Percentiles rank a stretch among this genome's conserved stretches.
These are phyloP conservation scores for Cornus florida DNA, from an alignment of 148 eudicot species.

Conservation along the genomic window DNA sequence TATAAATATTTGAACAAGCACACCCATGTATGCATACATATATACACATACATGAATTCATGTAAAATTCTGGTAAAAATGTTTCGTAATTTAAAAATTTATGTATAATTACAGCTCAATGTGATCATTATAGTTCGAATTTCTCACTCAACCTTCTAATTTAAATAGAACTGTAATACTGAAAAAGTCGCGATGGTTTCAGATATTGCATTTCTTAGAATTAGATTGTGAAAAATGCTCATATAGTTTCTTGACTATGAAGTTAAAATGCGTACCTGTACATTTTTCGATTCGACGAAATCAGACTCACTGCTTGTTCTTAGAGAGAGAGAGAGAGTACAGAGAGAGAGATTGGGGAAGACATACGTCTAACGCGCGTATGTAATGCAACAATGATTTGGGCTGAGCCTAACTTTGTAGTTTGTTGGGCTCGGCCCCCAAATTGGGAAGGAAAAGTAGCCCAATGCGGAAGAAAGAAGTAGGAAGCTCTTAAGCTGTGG, in stretches of 20 bases:
- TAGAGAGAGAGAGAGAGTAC: background rate
- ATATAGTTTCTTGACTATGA: background rate
- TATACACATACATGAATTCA: background rate
- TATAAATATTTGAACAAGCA: background rate
- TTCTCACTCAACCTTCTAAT: background rate
- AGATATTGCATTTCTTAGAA: background rate
- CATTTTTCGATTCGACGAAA: constrained; percentile 4
- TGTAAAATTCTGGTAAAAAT: background rate
- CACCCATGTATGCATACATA: background rate
- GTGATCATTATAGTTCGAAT: background rate
- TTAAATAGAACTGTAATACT: background rate
- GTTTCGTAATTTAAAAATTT: too few species aligned
- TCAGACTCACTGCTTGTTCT: background rate
- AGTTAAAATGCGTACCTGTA: constrained; percentile 8
- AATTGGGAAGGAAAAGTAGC: too few species aligned
- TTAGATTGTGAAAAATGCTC: background rate
- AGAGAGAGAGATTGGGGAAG: background rate
- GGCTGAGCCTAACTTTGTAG: background rate
- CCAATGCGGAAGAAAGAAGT: too few species aligned
- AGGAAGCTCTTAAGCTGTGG: too few species aligned
- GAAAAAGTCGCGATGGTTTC: background rate
- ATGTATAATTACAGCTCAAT: background rate
- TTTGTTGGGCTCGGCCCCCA: background rate
- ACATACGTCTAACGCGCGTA: background rate
- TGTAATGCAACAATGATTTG: background rate